phyloP scores from a whole-genome alignment of 2,329 filamentous ascomycete species.

The Mycosphaerelloides madeirae region DNA sequence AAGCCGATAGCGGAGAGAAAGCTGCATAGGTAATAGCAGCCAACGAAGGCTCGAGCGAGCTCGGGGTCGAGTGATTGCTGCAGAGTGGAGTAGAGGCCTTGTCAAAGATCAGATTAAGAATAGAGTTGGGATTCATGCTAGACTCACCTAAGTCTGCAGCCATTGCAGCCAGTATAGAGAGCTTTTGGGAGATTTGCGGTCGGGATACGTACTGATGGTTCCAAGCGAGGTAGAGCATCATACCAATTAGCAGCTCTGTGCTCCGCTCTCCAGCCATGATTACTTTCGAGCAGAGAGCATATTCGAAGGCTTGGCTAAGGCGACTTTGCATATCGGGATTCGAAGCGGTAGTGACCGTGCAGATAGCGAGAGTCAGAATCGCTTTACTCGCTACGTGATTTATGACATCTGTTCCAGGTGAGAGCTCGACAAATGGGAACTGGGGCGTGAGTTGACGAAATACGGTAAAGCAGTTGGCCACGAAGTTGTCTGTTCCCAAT shows the following conservation, averaged over 20 bases:
- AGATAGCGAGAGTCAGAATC: slow-evolving; percentile 24
- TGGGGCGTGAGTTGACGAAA: slow-evolving; percentile 20
- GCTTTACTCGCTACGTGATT: slow-evolving; percentile 18
- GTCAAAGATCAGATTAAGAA: too few species aligned
- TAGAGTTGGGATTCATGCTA: too few species aligned
- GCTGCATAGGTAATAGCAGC: slow-evolving; percentile 26
- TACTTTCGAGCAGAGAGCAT: slow-evolving; percentile 22
- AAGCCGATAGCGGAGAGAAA: slow-evolving; percentile 21
- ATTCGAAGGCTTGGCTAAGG: slow-evolving; percentile 23
- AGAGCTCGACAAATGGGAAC: slow-evolving; percentile 25
- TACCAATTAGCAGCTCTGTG: slow-evolving; percentile 24
- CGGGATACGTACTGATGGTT: slow-evolving; percentile 25
- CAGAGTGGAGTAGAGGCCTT: slow-evolving; percentile 16
- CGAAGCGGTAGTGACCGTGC: slow-evolving; percentile 20
- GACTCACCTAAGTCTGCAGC: slow-evolving; percentile 21
- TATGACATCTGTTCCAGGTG: slow-evolving; percentile 14
- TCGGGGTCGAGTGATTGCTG: slow-evolving; percentile 15
- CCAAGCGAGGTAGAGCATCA: slow-evolving; percentile 25
- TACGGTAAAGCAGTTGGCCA: slow-evolving; percentile 20
- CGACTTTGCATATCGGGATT: slow-evolving; percentile 18
- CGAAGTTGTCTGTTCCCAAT: too few species aligned
- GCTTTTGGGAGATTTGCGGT: slow-evolving; percentile 23
- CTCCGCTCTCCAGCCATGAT: slow-evolving; percentile 23
- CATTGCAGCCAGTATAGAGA: slow-evolving; percentile 25
- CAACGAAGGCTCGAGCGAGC: slow-evolving; percentile 23